These are phyloP conservation scores for Candida sphagnicola DNA, from an alignment of 805 yeast genomes.

Conservation along the genomic window DNA sequence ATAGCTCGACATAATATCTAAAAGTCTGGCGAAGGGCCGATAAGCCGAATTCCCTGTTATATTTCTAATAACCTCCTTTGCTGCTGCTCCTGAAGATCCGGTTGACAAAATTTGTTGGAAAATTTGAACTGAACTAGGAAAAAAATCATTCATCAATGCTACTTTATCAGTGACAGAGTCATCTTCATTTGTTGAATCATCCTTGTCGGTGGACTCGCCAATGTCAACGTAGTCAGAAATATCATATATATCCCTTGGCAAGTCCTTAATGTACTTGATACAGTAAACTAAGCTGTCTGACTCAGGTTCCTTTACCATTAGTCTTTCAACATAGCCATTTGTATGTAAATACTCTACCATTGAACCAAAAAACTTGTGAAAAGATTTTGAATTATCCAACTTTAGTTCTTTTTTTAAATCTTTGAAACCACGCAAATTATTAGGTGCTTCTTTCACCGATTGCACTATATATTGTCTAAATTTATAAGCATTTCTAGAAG, in stretches of 20 bases:
- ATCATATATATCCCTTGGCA: constrained; percentile 45
- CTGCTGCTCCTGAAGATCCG: constrained; percentile 52
- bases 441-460: constrained; percentile 54
- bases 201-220: constrained; percentile 10
- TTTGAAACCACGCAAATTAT: constrained; percentile 53
- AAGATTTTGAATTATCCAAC: constrained; percentile 37
- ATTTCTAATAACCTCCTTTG: constrained; percentile 47
- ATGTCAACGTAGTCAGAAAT: constrained; percentile 34
- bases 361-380: constrained; percentile 46
- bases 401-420: constrained; percentile 61
- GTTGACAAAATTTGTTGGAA: constrained; percentile 42
- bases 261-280: constrained; percentile 39
- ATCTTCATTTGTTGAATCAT: constrained; percentile 21
- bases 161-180: constrained; percentile 7
- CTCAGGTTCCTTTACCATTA: constrained; percentile 42
- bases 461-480: constrained; percentile 39
- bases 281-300: constrained; percentile 31
- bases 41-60: constrained; percentile 54
- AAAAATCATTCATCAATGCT: constrained; percentile 47
- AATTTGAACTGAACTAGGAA: constrained; percentile 64
- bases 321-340: constrained; percentile 45
- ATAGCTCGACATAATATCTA: constrained; percentile 46
- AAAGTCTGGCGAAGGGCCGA: constrained; percentile 47
- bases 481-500: constrained; percentile 24
- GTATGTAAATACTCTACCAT: constrained; percentile 43